Evolutionary conservation across 176 grass and related monocot genomes (phyloP), one percentile per base, ranked within the genome.

Genomic region (Aechmea fasciata): DNA sequence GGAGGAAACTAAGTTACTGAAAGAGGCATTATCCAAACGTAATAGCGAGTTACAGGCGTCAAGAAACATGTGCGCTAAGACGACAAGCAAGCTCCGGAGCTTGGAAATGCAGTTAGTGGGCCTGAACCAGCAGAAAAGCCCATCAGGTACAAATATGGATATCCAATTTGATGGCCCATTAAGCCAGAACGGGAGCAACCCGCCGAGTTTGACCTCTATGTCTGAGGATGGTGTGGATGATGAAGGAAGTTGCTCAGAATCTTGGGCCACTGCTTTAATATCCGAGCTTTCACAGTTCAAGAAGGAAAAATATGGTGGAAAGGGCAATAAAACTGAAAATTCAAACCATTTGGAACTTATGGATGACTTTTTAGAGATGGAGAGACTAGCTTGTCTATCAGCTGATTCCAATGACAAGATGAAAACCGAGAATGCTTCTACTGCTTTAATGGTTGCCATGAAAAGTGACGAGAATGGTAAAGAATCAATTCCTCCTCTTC

Each of bases 311-410:
- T 79, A 14, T 9, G 6, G 54, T 23, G 63, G 66, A 48, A 92
- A 91, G 77, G 65, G 68, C 66, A 87, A 57, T 47, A 84, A 63
- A 13, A 79, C 80, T 24, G 90, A 88, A 55, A 81, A 78, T 57
- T 84, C 95, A 26, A 87, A 51, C 66, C 76, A 71, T 71, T 82
- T 99, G 80, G 87, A 99, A 71, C 75, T 99, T 61, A 99, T 99
- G 95, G 95, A 99, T 99, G 95, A 99, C 79, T 99, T 99, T 82
- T 76, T 99, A 77, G 95, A 99, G 84, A 99, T 99, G 95, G 95
- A 99, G 80, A 99, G 64, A 76, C 64, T 99, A 79, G 95, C 95
- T 47, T 90, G 84, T 52, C 71, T 86, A 79, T 48, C 89, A 65
- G 63, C 82, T 78, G 85, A 85, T 63, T 75, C 77, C 49, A 84